Evolutionary conservation across 805 yeast genomes (phyloP).

Genomic region (Cyberlindnera saturnus): DNA sequence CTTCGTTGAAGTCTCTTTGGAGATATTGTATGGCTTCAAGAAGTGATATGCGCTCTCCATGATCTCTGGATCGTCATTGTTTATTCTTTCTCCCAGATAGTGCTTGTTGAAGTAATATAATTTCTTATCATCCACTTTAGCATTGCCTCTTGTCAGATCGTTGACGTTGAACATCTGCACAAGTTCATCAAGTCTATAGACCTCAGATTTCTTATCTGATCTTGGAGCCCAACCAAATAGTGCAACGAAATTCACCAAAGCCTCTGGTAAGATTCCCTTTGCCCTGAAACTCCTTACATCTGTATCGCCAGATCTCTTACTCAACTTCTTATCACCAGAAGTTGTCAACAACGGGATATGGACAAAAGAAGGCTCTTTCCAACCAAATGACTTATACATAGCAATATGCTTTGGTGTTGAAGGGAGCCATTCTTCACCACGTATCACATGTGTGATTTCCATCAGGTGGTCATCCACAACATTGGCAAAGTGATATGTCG

Average conservation of each 20-base stretch:
- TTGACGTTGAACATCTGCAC: slow-evolving; percentile 53
- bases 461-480: slow-evolving; percentile 92
- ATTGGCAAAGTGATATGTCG: slow-evolving; percentile 95
- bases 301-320: slow-evolving; percentile 80
- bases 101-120: slow-evolving; percentile 71
- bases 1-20: slow-evolving; percentile 28
- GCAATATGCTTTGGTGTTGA: slow-evolving; percentile 95
- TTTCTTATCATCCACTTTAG: slow-evolving; percentile 80
- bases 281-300: slow-evolving; percentile 55
- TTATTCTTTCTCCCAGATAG: slow-evolving; percentile 45
- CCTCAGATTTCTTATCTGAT: slow-evolving; percentile 40
- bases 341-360: slow-evolving; percentile 89
- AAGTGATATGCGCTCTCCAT: slow-evolving; percentile 27
- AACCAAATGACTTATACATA: slow-evolving; percentile 76
- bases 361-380: slow-evolving; percentile 76
- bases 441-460: slow-evolving; percentile 87
- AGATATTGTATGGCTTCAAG: slow-evolving; percentile 15
- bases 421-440: slow-evolving; percentile 98
- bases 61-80: slow-evolving; percentile 30
- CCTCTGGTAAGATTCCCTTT: slow-evolving; percentile 76
- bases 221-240: slow-evolving; percentile 94
- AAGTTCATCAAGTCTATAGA: slow-evolving; percentile 46
- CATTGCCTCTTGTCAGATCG: slow-evolving; percentile 86
- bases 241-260: slow-evolving; percentile 80
- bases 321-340: slow-evolving; percentile 63